phyloP scores from a whole-genome alignment of 139 green algal species.

The Closterium sp. region DNA sequence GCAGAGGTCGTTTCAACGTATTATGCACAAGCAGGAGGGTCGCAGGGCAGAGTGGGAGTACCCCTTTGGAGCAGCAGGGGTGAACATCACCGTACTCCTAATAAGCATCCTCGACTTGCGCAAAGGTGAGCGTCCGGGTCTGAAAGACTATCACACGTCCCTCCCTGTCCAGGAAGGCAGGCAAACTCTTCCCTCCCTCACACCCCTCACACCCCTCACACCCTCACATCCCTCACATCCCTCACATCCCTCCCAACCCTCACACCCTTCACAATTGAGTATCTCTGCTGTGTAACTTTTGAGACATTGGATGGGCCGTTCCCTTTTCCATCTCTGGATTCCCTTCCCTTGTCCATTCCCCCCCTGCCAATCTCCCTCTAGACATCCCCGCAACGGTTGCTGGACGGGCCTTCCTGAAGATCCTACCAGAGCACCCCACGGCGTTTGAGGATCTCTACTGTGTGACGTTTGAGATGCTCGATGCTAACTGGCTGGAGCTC shows the following conservation, averaged over 20 bases:
- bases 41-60: conserved; percentile 75
- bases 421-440: conserved; percentile 27
- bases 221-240: too few relatives aligned
- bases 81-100: conserved; percentile 84
- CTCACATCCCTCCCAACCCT: too few relatives aligned
- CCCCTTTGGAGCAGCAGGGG: conserved; percentile 80
- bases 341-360: neutral
- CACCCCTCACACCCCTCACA: too few relatives aligned
- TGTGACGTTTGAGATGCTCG: neutral
- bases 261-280: too few relatives aligned
- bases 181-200: too few relatives aligned
- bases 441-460: conserved; percentile 34
- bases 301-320: too few relatives aligned
- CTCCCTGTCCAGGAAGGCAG: too few relatives aligned
- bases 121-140: neutral
- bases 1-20: conserved; percentile 48
- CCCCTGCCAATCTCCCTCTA: neutral
- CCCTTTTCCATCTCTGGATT: neutral
- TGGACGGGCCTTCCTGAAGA: neutral
- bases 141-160: neutral
- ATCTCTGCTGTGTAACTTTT: too few relatives aligned
- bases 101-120: conserved; percentile 63
- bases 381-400: neutral
- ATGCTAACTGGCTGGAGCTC: neutral
- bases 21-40: conserved; percentile 72